Evolutionary conservation across 140 eudicot genomes (phyloP).

Genomic region (Bidens hawaiensis): DNA sequence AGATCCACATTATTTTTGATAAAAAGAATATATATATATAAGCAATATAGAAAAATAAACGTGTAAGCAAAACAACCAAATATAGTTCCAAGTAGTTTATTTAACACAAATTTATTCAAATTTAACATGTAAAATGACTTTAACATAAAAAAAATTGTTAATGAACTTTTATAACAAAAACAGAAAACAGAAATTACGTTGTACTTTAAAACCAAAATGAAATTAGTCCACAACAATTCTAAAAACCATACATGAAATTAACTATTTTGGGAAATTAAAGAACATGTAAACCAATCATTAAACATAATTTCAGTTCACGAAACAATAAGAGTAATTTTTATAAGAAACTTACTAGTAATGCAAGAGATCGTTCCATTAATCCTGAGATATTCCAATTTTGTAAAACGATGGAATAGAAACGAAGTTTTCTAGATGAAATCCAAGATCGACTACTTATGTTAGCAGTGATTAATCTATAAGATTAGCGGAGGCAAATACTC

Average conservation of each 20-base stretch:
- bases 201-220: not conserved
- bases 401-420: not conserved
- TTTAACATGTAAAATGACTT: too few relatives aligned
- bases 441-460: not conserved
- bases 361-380: not conserved
- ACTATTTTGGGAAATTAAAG: not conserved
- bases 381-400: not conserved
- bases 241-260: not conserved
- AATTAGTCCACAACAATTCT: not conserved
- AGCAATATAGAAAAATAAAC: too few relatives aligned
- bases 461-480: not conserved
- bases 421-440: not conserved
- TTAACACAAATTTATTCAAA: too few relatives aligned
- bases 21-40: too few relatives aligned
- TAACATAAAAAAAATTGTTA: too few relatives aligned
- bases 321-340: not conserved
- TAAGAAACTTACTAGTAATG: not conserved
- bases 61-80: too few relatives aligned
- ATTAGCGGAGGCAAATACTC: not conserved
- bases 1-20: too few relatives aligned
- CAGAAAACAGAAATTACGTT: too few relatives aligned
- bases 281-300: not conserved
- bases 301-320: not conserved
- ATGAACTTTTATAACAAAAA: too few relatives aligned
- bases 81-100: too few relatives aligned